These are phyloP conservation scores for Irpex sp. DNA, from an alignment of 1,284 basidiomycete genomes.

Conservation along the genomic window DNA sequence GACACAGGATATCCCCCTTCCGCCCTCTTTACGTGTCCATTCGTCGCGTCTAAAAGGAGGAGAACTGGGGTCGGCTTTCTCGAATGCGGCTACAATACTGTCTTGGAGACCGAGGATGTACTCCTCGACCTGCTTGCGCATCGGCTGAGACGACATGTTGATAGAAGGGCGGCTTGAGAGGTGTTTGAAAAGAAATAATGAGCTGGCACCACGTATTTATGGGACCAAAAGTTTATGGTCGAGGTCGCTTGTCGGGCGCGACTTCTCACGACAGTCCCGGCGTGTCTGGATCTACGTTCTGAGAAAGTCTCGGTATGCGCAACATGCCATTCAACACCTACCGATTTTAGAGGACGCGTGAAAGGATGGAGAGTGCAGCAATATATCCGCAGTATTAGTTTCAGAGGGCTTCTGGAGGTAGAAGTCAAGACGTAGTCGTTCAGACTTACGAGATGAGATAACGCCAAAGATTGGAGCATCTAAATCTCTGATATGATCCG, in stretches of 20 bases:
- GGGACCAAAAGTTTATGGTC: background rate
- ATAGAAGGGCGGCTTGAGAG: background rate
- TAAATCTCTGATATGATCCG: background rate
- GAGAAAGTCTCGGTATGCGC: background rate
- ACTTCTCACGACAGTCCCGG: conserved; percentile 4
- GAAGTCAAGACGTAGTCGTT: no score
- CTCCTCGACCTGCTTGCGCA: conserved; percentile 78
- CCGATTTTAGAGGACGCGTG: background rate
- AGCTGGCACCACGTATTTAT: background rate
- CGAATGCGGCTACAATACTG: conserved; percentile 76
- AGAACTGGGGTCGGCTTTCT: conserved; percentile 70
- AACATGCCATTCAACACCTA: background rate
- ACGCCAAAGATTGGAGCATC: background rate
- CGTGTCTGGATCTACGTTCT: conserved; percentile 6
- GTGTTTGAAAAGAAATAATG: background rate
- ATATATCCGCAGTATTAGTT: background rate
- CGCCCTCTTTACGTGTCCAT: conserved; percentile 83
- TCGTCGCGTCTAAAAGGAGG: conserved; percentile 81
- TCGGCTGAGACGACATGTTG: conserved; percentile 34
- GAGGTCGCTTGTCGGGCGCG: background rate
- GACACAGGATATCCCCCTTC: conserved; percentile 85
- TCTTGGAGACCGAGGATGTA: conserved; percentile 82
- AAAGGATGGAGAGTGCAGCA: background rate
- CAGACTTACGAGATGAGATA: background rate
- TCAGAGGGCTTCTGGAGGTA: no score